Conservation (phyloP, 176 grass and related monocot genomes). For the Puya raimondii region DNA sequence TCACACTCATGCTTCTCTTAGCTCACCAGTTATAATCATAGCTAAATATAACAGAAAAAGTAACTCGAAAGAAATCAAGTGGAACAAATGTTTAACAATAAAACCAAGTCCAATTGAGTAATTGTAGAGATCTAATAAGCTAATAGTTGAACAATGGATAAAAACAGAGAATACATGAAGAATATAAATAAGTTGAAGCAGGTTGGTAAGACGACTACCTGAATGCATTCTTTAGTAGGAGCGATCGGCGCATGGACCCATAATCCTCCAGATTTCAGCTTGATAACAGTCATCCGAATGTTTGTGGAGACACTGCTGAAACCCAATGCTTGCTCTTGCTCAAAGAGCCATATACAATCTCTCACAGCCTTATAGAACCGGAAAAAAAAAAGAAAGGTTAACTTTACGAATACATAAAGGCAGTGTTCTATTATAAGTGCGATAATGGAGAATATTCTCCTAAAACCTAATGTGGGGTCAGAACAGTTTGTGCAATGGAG, state of each 20-base stretch:
- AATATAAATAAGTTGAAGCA: background rate
- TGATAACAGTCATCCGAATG: slow-evolving; percentile 89
- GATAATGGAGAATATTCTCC: too few species aligned
- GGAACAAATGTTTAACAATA: background rate
- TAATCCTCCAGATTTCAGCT: slow-evolving; percentile 77
- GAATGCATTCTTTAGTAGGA: slow-evolving; percentile 94
- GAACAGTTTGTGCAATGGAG: too few species aligned
- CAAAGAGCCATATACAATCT: slow-evolving; percentile 80
- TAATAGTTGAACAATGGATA: background rate
- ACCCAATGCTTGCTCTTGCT: slow-evolving; percentile 96
- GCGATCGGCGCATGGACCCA: slow-evolving; percentile 98
- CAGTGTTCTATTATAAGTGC: too few species aligned
- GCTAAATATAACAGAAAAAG: background rate
- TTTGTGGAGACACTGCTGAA: slow-evolving; percentile 99
- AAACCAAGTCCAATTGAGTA: background rate
- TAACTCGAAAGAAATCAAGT: too few species aligned
- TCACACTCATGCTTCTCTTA: background rate
- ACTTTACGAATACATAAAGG: too few species aligned
- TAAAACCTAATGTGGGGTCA: too few species aligned
- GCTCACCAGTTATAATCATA: background rate
- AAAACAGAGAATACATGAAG: background rate
- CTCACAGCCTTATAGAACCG: slow-evolving; percentile 47
- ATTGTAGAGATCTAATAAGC: slow-evolving; percentile 4
- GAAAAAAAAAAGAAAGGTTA: background rate
- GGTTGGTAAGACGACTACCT: slow-evolving; percentile 25